Percentiles rank a stretch among this genome's conserved stretches.
These are phyloP conservation scores for Saccharomyces hybrid DNA, from an alignment of 1,139 yeast genomes.

Conservation along the genomic window DNA sequence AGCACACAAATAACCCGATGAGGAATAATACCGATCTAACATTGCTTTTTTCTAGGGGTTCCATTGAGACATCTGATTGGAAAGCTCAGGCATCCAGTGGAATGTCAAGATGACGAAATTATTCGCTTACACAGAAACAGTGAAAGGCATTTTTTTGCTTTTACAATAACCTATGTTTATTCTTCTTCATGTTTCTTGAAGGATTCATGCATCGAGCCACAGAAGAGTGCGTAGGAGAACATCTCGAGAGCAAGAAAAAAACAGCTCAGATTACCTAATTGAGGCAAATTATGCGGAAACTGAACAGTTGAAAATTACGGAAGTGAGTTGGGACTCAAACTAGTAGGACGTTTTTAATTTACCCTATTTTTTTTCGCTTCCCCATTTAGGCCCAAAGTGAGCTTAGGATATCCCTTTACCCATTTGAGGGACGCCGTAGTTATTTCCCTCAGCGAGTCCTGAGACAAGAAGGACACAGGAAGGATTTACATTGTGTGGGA, in stretches of 20 bases:
- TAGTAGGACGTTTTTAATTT: neutral
- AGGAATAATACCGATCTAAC: neutral
- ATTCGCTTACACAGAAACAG: neutral
- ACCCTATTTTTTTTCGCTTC: neutral
- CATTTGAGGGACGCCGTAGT: neutral
- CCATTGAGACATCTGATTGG: neutral
- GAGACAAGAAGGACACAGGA: too few species aligned
- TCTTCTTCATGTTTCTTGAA: neutral
- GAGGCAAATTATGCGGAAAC: conserved; percentile 1
- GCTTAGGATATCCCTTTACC: neutral
- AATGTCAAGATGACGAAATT: neutral
- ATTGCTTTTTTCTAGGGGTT: neutral
- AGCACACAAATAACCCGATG: neutral
- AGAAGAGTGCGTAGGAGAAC: neutral
- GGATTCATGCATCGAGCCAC: neutral
- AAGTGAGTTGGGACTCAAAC: neutral
- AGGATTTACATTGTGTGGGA: neutral
- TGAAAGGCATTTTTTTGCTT: neutral
- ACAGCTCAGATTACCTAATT: neutral
- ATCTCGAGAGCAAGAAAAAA: neutral
- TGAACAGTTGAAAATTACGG: neutral
- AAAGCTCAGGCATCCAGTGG: neutral
- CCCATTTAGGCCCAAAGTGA: neutral
- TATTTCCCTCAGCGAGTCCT: neutral
- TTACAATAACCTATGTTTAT: neutral